Percentiles rank a stretch among this genome's conserved stretches.
Evolutionary conservation across 352 stramenopile genomes (phyloP).

Genomic region (Pythium monospermum): DNA sequence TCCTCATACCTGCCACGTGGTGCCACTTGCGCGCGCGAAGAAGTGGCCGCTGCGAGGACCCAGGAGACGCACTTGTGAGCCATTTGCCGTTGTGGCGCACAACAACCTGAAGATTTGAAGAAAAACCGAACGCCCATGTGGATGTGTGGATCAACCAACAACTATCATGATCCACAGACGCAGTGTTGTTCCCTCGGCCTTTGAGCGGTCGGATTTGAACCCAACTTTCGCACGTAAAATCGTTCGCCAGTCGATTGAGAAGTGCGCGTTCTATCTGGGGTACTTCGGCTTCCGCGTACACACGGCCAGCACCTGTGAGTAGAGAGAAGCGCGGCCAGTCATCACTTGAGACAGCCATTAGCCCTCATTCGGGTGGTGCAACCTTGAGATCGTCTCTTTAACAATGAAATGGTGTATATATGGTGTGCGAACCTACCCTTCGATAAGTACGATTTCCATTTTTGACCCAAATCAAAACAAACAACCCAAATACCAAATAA

Average conservation of each 20-base stretch:
- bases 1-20: constrained; percentile 23
- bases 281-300: constrained; percentile 3
- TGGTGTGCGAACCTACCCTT: constrained; percentile 9
- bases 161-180: constrained; percentile 1
- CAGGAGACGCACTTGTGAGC: not conserved
- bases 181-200: not conserved
- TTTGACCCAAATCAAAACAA: not conserved
- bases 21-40: constrained; percentile 7
- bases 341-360: constrained; percentile 33
- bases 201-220: constrained; percentile 22
- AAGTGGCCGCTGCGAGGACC: not conserved
- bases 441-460: not conserved
- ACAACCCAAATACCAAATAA: too few species aligned
- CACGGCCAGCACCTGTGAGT: constrained; percentile 12
- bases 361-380: too few species aligned
- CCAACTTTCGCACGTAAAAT: constrained; percentile 32
- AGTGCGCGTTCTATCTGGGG: constrained; percentile 9
- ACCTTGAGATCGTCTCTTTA: constrained; percentile 14
- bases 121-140: constrained; percentile 23
- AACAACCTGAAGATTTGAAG: constrained; percentile 4
- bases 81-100: constrained; percentile 10
- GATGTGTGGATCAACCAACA: constrained; percentile 32
- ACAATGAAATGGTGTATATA: constrained; percentile 10
- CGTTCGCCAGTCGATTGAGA: not conserved
- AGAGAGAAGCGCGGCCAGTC: constrained; percentile 38